phyloP scores from a whole-genome alignment of 2,329 filamentous ascomycete genomes.

The Verticillium tricorpus region DNA sequence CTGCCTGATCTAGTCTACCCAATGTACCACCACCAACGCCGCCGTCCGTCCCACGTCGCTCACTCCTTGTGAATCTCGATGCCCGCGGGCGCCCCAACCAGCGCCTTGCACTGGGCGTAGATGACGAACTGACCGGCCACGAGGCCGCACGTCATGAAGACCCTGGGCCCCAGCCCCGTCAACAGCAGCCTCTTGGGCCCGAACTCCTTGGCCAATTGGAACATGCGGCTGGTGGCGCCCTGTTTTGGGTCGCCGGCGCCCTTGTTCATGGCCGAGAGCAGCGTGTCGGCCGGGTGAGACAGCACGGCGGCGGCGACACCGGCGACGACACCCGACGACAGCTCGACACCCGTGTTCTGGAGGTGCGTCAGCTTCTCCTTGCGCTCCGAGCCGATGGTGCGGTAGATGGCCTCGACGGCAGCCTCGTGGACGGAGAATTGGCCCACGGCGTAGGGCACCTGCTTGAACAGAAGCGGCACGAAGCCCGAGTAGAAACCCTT shows the following conservation, averaged over 20 bases:
- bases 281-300: slow-evolving; percentile 78
- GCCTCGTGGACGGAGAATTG: slow-evolving; percentile 95
- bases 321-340: slow-evolving; percentile 79
- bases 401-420: slow-evolving; percentile 72
- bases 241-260: slow-evolving; percentile 44
- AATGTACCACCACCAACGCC: not conserved
- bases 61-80: slow-evolving; percentile 50
- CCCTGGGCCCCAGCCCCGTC: slow-evolving; percentile 43
- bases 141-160: slow-evolving; percentile 49
- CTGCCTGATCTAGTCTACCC: not conserved
- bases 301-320: slow-evolving; percentile 85
- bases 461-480: slow-evolving; percentile 79
- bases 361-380: slow-evolving; percentile 66
- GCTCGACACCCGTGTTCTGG: slow-evolving; percentile 77
- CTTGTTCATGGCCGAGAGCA: slow-evolving; percentile 53
- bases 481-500: slow-evolving; percentile 89
- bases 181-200: slow-evolving; percentile 42
- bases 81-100: slow-evolving; percentile 45
- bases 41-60: not conserved
- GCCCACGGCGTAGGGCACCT: slow-evolving; percentile 89
- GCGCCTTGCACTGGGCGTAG: slow-evolving; percentile 49
- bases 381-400: slow-evolving; percentile 56
- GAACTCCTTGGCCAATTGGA: slow-evolving; percentile 46
- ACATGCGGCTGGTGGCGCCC: slow-evolving; percentile 45
- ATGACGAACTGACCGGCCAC: slow-evolving; percentile 52